Evolutionary conservation across 441 rosid species (phyloP).

Genomic region (Adansonia grandidieri): DNA sequence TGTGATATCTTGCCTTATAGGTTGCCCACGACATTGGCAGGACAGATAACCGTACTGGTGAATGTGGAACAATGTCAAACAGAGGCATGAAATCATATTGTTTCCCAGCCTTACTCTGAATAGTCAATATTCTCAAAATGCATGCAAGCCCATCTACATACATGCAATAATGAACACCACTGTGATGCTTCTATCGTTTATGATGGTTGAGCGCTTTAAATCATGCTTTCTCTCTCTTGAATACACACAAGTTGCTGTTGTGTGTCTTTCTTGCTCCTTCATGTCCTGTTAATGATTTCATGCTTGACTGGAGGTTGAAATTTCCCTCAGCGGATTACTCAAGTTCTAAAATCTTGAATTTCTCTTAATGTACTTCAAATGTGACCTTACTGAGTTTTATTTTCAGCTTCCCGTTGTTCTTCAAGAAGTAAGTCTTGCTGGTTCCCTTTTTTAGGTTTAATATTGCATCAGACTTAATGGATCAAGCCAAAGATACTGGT

Average conservation of each 20-base stretch:
- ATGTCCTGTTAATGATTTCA: slow-evolving; percentile 11
- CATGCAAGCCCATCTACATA: not conserved
- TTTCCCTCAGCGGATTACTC: slow-evolving; percentile 22
- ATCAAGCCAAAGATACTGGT: slow-evolving; percentile 77
- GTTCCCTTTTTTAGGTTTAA: slow-evolving; percentile 66
- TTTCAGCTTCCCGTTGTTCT: slow-evolving; percentile 26
- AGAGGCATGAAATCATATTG: not conserved
- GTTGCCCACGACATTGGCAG: no score
- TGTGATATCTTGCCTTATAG: not conserved
- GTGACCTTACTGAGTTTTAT: slow-evolving; percentile 10
- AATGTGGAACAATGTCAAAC: not conserved
- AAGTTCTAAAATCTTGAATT: slow-evolving; percentile 7
- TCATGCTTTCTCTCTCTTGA: not conserved
- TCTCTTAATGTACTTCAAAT: slow-evolving; percentile 11
- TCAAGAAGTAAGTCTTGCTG: slow-evolving; percentile 24
- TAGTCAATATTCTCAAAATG: not conserved
- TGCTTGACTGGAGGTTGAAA: slow-evolving; percentile 23
- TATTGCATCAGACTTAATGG: slow-evolving; percentile 89
- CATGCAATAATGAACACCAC: not conserved
- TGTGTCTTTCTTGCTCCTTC: slow-evolving; percentile 22
- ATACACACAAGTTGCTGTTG: not conserved
- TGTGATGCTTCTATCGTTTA: slow-evolving; percentile 15
- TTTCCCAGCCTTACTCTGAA: not conserved
- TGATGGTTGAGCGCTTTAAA: slow-evolving; percentile 2
- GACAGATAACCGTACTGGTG: not conserved